Evolutionary conservation across 2,329 filamentous ascomycete genomes (phyloP).

Genomic region (Dothistroma septosporum): DNA sequence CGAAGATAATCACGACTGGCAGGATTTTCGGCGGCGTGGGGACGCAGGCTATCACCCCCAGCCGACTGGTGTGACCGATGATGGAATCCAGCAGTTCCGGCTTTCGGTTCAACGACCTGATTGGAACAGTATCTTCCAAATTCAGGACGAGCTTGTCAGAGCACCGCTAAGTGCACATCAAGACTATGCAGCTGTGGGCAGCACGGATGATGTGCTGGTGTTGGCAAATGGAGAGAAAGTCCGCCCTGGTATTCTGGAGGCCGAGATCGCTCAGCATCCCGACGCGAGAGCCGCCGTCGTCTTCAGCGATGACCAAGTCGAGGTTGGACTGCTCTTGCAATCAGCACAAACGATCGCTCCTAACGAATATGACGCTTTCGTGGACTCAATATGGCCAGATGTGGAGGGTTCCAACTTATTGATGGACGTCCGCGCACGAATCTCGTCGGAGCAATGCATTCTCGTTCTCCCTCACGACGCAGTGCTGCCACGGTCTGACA

Average conservation of each 20-base stretch:
- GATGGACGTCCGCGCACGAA: neutral
- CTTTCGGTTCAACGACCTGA: neutral
- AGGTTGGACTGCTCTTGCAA: neutral
- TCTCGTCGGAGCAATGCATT: neutral
- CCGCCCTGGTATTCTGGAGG: neutral
- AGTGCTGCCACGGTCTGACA: neutral
- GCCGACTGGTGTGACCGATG: neutral
- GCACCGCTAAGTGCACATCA: neutral
- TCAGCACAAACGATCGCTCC: neutral
- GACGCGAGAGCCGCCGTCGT: neutral
- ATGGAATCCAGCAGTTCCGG: neutral
- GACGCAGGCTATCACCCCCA: neutral
- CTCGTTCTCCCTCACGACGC: neutral
- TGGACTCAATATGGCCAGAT: neutral
- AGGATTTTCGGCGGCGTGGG: neutral
- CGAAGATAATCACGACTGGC: neutral
- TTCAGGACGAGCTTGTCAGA: neutral
- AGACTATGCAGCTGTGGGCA: neutral
- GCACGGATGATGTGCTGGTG: constrained; percentile 1
- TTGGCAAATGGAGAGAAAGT: constrained; percentile 1
- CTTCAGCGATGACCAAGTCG: neutral
- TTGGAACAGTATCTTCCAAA: neutral
- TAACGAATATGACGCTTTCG: neutral
- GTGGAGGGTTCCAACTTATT: neutral
- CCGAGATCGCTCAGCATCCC: neutral